Evolutionary conservation across 2,329 filamentous ascomycete species (phyloP).

Genomic region (Claviceps humidiphila): DNA sequence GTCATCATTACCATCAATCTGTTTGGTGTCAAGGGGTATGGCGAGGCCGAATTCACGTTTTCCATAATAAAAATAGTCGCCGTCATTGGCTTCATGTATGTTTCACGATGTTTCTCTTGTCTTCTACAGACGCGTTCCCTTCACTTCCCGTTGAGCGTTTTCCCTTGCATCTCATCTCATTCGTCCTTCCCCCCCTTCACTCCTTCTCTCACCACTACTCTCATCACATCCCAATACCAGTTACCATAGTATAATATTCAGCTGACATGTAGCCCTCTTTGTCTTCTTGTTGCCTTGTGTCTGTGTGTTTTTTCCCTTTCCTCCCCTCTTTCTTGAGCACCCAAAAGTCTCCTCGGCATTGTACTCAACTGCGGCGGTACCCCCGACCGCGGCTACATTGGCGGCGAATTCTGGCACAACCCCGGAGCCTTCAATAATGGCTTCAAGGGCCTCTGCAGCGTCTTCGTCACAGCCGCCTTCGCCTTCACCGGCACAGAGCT

Average conservation of each 20-base stretch:
- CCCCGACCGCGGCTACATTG: conserved; percentile 62
- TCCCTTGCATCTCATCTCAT: too few relatives aligned
- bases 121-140: too few relatives aligned
- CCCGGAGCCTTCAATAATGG: conserved; percentile 79
- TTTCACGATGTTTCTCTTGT: conserved; percentile 5
- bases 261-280: too few relatives aligned
- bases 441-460: conserved; percentile 70
- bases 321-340: too few relatives aligned
- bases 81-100: conserved; percentile 77
- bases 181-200: too few relatives aligned
- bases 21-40: conserved; percentile 79
- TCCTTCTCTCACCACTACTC: too few relatives aligned
- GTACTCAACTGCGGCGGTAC: conserved; percentile 76
- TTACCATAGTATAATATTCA: too few relatives aligned
- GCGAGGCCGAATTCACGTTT: conserved; percentile 81
- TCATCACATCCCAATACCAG: too few relatives aligned
- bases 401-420: conserved; percentile 59
- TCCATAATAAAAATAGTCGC: conserved; percentile 76
- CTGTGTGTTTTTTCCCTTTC: too few relatives aligned
- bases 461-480: conserved; percentile 66
- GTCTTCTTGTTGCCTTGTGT: too few relatives aligned
- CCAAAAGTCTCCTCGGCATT: conserved; percentile 62
- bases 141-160: too few relatives aligned
- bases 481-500: conserved; percentile 65
- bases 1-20: conserved; percentile 72